Conservation (phyloP, 2,329 filamentous ascomycete genomes). For the Venturia nashicola region DNA sequence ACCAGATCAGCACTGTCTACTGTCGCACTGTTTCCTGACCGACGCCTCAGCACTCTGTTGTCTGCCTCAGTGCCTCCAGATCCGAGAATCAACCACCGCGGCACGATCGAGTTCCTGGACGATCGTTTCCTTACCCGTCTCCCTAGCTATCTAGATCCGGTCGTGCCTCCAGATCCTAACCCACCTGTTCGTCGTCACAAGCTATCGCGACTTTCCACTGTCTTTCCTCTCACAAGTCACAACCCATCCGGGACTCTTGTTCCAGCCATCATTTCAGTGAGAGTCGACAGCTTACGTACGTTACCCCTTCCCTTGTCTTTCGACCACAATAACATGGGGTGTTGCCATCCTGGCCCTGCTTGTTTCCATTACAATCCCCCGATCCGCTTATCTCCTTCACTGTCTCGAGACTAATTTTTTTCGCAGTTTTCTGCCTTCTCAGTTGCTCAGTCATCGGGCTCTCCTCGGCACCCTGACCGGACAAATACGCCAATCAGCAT, state of each 20-base stretch:
- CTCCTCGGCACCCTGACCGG: no score
- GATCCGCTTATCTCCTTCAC: neutral
- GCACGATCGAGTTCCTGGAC: neutral
- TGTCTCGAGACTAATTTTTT: neutral
- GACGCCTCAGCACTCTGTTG: neutral
- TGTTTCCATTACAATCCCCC: neutral
- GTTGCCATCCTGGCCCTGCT: neutral
- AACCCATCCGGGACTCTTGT: neutral
- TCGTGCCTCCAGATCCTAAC: neutral
- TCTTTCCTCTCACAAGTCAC: neutral
- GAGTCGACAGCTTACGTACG: neutral
- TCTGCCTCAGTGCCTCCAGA: neutral
- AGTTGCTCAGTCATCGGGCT: neutral
- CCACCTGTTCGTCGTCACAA: neutral
- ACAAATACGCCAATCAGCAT: slow-evolving; percentile 4
- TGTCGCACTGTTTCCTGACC: neutral
- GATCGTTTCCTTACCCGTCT: slow-evolving; percentile 3
- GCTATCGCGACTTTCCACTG: neutral
- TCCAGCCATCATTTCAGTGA: neutral
- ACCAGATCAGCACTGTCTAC: slow-evolving; percentile 1
- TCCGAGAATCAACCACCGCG: neutral
- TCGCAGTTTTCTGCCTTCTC: neutral
- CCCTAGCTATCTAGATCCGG: slow-evolving; percentile 2
- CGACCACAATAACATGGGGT: neutral
- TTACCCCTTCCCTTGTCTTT: slow-evolving; percentile 2